Percentiles rank a stretch among this genome's conserved stretches.
These are phyloP conservation scores for Puccinia coronata DNA, from an alignment of 1,284 basidiomycete genomes.

Conservation along the genomic window DNA sequence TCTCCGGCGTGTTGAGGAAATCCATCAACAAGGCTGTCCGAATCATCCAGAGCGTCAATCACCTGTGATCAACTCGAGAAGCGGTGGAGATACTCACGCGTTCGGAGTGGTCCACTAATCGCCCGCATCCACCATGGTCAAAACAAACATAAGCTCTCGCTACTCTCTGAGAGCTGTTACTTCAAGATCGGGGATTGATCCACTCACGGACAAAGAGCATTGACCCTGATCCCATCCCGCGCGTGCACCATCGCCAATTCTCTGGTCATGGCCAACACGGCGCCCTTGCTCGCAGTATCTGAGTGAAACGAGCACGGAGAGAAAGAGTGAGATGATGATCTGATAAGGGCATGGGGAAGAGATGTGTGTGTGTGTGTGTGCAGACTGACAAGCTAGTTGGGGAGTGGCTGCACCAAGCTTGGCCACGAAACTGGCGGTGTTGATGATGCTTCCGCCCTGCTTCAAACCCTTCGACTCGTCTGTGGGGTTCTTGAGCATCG, in stretches of 20 bases:
- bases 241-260: slow-evolving; percentile 97
- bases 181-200: background rate
- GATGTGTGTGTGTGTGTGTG: slow-evolving; percentile 2
- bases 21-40: slow-evolving; percentile 85
- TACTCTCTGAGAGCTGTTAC: slow-evolving; percentile 17
- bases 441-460: slow-evolving; percentile 89
- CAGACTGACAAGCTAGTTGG: slow-evolving; percentile 81
- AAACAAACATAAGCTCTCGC: slow-evolving; percentile 12
- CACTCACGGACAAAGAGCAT: slow-evolving; percentile 89
- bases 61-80: slow-evolving; percentile 3
- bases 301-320: slow-evolving; percentile 42
- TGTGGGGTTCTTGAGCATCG: slow-evolving; percentile 86
- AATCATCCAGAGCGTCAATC: background rate
- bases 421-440: slow-evolving; percentile 93
- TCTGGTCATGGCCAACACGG: slow-evolving; percentile 94
- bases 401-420: slow-evolving; percentile 91
- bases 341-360: slow-evolving; percentile 62
- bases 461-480: slow-evolving; percentile 78
- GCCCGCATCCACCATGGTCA: slow-evolving; percentile 41
- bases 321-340: slow-evolving; percentile 7
- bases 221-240: slow-evolving; percentile 89
- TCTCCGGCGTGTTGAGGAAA: slow-evolving; percentile 95
- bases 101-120: slow-evolving; percentile 80
- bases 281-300: slow-evolving; percentile 70
- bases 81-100: slow-evolving; percentile 65